Conservation (phyloP, 768 basidiomycete species). For the Suillus clintonianus region DNA sequence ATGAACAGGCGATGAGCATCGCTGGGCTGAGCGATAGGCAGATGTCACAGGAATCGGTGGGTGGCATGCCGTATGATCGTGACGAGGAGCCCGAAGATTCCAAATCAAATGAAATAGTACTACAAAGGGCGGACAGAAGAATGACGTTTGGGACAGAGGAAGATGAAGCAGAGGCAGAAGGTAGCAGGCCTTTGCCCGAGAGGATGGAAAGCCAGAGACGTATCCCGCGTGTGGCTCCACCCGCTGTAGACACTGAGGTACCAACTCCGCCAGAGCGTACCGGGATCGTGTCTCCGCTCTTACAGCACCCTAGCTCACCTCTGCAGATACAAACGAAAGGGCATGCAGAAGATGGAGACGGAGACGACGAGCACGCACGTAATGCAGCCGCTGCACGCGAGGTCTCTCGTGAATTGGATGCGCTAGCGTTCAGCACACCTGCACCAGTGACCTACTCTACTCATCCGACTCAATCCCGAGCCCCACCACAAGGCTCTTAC, state of each 20-base stretch:
- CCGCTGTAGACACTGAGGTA: constrained; percentile 32
- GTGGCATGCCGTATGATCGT: constrained; percentile 26
- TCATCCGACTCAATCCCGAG: constrained; percentile 17
- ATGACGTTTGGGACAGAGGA: neutral
- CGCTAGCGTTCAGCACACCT: constrained; percentile 45
- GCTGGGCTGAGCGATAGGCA: constrained; percentile 1
- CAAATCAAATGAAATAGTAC: constrained; percentile 6
- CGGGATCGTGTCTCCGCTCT: neutral
- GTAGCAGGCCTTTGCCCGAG: constrained; percentile 5
- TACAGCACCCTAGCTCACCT: constrained; percentile 5
- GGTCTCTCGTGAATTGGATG: constrained; percentile 64
- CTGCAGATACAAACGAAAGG: constrained; percentile 8
- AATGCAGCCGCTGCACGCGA: constrained; percentile 72
- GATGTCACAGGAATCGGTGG: neutral
- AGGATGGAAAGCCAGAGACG: constrained; percentile 26
- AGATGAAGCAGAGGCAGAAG: neutral
- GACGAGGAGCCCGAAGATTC: constrained; percentile 14
- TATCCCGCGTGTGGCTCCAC: constrained; percentile 41
- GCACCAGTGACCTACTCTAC: constrained; percentile 15
- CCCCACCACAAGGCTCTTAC: constrained; percentile 3
- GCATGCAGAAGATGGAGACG: constrained; percentile 10
- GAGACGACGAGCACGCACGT: constrained; percentile 54
- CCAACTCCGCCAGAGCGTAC: neutral
- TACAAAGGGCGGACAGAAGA: neutral
- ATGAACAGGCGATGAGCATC: neutral